Evolutionary conservation across 2,329 filamentous ascomycete genomes (phyloP).

Genomic region (Cytospora mali): DNA sequence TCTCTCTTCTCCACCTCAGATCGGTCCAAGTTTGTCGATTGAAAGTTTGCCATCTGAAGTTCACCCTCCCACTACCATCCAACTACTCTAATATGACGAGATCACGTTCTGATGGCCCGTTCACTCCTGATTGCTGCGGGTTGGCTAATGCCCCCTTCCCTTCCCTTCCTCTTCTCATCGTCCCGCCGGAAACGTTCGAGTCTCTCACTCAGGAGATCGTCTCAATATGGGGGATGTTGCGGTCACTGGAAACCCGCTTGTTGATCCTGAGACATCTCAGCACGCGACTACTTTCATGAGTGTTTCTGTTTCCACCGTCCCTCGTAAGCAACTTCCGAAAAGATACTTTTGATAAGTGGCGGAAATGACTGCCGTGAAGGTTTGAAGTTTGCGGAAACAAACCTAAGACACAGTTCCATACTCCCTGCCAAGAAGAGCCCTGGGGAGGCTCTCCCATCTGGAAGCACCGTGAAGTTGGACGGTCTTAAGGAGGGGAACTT

Average conservation of each 20-base stretch:
- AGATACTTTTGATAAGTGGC: background rate
- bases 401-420: background rate
- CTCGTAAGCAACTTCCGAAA: no score
- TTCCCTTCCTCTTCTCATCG: no score
- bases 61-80: background rate
- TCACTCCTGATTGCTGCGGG: constrained; percentile 4
- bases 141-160: background rate
- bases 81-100: background rate
- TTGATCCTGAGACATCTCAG: constrained; percentile 18
- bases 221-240: constrained; percentile 4
- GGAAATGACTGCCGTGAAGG: background rate
- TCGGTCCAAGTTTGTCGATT: constrained; percentile 12
- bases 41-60: constrained; percentile 25
- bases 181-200: background rate
- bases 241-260: constrained; percentile 3
- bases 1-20: background rate
- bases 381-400: constrained; percentile 14
- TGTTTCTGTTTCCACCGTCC: background rate
- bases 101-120: background rate
- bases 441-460: background rate
- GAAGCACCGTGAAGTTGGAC: background rate
- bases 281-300: background rate
- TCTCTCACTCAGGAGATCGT: background rate
- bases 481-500: background rate
- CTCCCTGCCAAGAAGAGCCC: background rate